phyloP scores from a whole-genome alignment of 495 filamentous ascomycete genomes.

The Antarctomyces pellizariae region DNA sequence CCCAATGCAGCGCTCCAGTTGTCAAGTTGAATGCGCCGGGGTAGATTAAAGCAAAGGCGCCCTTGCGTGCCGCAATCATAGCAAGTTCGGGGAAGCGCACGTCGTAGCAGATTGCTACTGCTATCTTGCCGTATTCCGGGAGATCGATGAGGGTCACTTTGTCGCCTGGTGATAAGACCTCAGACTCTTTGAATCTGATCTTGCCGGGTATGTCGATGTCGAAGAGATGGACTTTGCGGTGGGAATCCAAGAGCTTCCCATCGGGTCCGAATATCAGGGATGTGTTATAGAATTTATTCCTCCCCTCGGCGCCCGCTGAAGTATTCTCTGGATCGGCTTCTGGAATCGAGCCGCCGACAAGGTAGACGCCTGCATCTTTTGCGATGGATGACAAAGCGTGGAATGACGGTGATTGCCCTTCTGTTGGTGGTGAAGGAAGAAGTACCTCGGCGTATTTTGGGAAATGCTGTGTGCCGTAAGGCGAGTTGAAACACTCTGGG shows the following conservation, averaged over 20 bases:
- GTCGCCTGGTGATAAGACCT: slow-evolving; percentile 66
- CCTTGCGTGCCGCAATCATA: slow-evolving; percentile 67
- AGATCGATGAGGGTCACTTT: slow-evolving; percentile 61
- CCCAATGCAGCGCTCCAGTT: slow-evolving; percentile 84
- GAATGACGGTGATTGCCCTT: slow-evolving; percentile 51
- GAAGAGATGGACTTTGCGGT: slow-evolving; percentile 94
- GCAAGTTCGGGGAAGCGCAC: slow-evolving; percentile 88
- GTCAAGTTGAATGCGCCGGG: slow-evolving; percentile 91
- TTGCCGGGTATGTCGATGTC: slow-evolving; percentile 95
- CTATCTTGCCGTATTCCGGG: slow-evolving; percentile 66
- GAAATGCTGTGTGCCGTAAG: slow-evolving; percentile 84
- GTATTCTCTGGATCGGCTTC: slow-evolving; percentile 35
- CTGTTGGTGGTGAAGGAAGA: slow-evolving; percentile 50
- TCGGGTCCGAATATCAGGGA: slow-evolving; percentile 56
- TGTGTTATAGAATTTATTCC: slow-evolving; percentile 76
- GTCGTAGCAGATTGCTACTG: slow-evolving; percentile 88
- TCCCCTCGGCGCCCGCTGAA: slow-evolving; percentile 6
- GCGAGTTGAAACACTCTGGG: slow-evolving; percentile 89
- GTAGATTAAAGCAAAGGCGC: slow-evolving; percentile 67
- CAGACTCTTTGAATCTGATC: slow-evolving; percentile 76
- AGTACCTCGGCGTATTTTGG: slow-evolving; percentile 78
- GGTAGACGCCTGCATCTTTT: slow-evolving; percentile 45
- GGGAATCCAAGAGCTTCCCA: slow-evolving; percentile 57
- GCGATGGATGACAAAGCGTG: slow-evolving; percentile 67
- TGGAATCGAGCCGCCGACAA: slow-evolving; percentile 84